A percentile compares a stretch with the other conserved stretches of the same genome.
Evolutionary conservation across 2,329 filamentous ascomycete species (phyloP).

Genomic region (Neocatenulostroma microsporum): DNA sequence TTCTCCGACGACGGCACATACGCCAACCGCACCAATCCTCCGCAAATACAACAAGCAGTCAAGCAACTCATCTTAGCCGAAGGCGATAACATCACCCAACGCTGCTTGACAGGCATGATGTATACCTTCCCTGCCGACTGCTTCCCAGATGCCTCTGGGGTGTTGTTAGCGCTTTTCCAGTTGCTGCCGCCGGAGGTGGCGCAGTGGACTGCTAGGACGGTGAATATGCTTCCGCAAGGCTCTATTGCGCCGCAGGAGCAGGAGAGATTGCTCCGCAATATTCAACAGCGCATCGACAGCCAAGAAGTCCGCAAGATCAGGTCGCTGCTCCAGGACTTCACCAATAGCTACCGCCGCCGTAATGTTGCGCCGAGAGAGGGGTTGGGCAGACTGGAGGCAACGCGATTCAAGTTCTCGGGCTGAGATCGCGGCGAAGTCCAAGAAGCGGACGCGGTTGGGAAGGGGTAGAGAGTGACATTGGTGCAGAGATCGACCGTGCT

Average conservation of each 20-base stretch:
- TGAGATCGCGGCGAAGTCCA: too few species aligned
- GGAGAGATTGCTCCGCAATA: constrained; percentile 69
- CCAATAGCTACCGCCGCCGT: constrained; percentile 82
- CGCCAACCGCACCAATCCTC: constrained; percentile 50
- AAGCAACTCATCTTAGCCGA: constrained; percentile 62
- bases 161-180: constrained; percentile 84
- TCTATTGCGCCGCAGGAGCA: constrained; percentile 74
- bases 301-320: constrained; percentile 72
- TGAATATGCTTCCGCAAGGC: constrained; percentile 74
- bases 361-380: constrained; percentile 95
- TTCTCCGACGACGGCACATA: constrained; percentile 42
- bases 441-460: too few species aligned
- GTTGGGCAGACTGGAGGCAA: constrained; percentile 75
- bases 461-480: too few species aligned
- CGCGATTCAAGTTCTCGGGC: constrained; percentile 67
- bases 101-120: constrained; percentile 96
- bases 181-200: constrained; percentile 72
- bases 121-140: constrained; percentile 95
- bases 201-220: constrained; percentile 73
- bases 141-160: constrained; percentile 87
- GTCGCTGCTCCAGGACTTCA: constrained; percentile 87
- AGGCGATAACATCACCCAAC: constrained; percentile 70
- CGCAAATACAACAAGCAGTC: constrained; percentile 64
- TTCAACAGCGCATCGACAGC: constrained; percentile 63
- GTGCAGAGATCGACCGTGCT: too few species aligned